Percentiles rank a stretch among this genome's conserved stretches.
phyloP scores from a whole-genome alignment of 768 basidiomycete genomes.

The Daedalea quercina region DNA sequence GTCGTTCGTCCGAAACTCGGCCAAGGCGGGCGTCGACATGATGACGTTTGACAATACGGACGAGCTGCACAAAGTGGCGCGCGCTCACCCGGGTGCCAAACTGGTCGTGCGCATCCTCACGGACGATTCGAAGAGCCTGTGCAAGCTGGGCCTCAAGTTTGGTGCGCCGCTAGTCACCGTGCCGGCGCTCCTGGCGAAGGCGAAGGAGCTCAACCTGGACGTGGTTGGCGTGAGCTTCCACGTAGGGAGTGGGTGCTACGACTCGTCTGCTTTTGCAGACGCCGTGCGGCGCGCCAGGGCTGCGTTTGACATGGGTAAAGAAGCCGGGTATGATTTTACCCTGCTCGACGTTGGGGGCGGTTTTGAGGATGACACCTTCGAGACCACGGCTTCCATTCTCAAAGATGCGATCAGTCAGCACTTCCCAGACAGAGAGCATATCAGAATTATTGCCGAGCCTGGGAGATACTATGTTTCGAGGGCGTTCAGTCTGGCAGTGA shows the following conservation, averaged over 20 bases:
- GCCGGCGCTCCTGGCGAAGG: slow-evolving; percentile 71
- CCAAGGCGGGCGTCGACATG: slow-evolving; percentile 70
- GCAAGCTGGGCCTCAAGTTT: slow-evolving; percentile 91
- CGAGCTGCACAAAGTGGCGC: slow-evolving; percentile 89
- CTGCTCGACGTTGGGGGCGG: slow-evolving; percentile 95
- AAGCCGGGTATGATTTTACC: slow-evolving; percentile 74
- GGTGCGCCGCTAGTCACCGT: slow-evolving; percentile 86
- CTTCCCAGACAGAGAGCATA: slow-evolving; percentile 66
- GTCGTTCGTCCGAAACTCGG: slow-evolving; percentile 86
- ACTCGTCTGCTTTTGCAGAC: slow-evolving; percentile 83
- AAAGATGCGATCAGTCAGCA: slow-evolving; percentile 62
- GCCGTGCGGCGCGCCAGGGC: slow-evolving; percentile 76
- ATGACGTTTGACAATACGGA: slow-evolving; percentile 99
- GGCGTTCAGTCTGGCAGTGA: slow-evolving; percentile 88
- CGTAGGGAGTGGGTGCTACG: slow-evolving; percentile 95
- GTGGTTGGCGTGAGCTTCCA: slow-evolving; percentile 97
- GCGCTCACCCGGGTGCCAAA: slow-evolving; percentile 72
- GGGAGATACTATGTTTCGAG: slow-evolving; percentile 90
- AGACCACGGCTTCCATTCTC: slow-evolving; percentile 67
- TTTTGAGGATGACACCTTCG: slow-evolving; percentile 86
- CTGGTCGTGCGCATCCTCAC: slow-evolving; percentile 92
- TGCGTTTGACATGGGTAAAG: slow-evolving; percentile 83
- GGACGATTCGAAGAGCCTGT: slow-evolving; percentile 95
- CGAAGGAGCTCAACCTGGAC: slow-evolving; percentile 70
- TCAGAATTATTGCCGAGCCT: slow-evolving; percentile 92